Conservation (phyloP, 208 protist species). For the Leishmania guyanensis region DNA sequence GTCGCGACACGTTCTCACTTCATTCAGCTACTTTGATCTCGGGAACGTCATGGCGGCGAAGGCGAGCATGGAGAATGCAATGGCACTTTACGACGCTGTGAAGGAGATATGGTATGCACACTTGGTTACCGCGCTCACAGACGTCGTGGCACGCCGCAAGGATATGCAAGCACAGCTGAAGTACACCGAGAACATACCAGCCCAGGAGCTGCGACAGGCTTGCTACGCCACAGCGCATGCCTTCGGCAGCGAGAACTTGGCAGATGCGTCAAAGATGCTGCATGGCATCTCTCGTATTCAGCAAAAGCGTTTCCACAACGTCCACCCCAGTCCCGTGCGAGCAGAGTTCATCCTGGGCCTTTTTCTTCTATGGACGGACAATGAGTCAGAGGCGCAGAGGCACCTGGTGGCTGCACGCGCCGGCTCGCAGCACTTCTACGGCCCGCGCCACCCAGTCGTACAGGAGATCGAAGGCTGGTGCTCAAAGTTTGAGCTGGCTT, state of each 20-base stretch:
- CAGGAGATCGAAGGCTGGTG: slow-evolving; percentile 82
- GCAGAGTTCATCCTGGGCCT: slow-evolving; percentile 82
- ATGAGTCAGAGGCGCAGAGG: slow-evolving; percentile 49
- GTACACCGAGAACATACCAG: slow-evolving; percentile 68
- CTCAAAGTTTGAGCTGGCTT: slow-evolving; percentile 58
- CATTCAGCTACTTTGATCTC: slow-evolving; percentile 92
- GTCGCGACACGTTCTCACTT: slow-evolving; percentile 74
- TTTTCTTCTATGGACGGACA: slow-evolving; percentile 83
- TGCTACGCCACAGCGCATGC: slow-evolving; percentile 65
- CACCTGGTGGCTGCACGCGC: slow-evolving; percentile 50
- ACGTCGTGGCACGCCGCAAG: slow-evolving; percentile 57
- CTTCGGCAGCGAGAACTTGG: slow-evolving; percentile 83
- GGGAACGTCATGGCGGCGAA: slow-evolving; percentile 91
- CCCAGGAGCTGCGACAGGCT: slow-evolving; percentile 33
- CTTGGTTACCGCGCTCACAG: slow-evolving; percentile 50
- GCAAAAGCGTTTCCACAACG: slow-evolving; percentile 66
- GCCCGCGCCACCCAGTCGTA: slow-evolving; percentile 77
- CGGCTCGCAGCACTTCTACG: slow-evolving; percentile 72
- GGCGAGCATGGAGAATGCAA: slow-evolving; percentile 81
- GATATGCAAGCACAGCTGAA: slow-evolving; percentile 59
- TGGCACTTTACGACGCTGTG: slow-evolving; percentile 86
- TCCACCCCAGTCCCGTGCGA: slow-evolving; percentile 69
- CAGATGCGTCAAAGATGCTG: slow-evolving; percentile 88
- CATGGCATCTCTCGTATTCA: slow-evolving; percentile 85
- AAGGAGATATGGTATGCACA: slow-evolving; percentile 87